A percentile compares a stretch with the other conserved stretches of the same genome.
phyloP scores from a whole-genome alignment of 331 rosid species.

The Spiraea crenata region DNA sequence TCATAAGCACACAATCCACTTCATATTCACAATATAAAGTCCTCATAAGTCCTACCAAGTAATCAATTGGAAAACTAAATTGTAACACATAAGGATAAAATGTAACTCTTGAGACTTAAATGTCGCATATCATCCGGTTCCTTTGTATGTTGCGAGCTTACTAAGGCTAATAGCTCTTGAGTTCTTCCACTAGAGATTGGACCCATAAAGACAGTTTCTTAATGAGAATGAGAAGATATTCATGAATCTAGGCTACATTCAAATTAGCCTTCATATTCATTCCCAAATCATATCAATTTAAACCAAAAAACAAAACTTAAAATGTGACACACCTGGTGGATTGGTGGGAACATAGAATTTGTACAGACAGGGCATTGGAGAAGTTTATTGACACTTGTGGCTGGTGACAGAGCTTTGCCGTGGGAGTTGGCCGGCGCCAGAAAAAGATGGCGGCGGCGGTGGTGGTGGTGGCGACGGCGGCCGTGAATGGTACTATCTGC shows the following conservation, averaged over 20 bases:
- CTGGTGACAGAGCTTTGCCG: conserved; percentile 13
- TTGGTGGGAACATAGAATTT: conserved; percentile 43
- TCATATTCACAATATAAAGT: too few species aligned
- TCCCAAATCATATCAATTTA: too few species aligned
- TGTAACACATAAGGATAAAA: too few species aligned
- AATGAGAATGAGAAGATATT: neutral
- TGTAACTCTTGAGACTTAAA: too few species aligned
- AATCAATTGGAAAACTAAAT: too few species aligned
- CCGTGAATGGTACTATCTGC: conserved; percentile 7
- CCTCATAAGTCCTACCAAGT: too few species aligned
- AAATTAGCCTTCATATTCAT: neutral
- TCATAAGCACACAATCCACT: too few species aligned
- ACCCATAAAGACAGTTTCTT: neutral
- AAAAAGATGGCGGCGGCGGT: neutral
- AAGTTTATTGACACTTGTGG: conserved; percentile 31
- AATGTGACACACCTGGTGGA: conserved; percentile 29
- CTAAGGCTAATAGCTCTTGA: too few species aligned
- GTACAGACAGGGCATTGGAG: conserved; percentile 38
- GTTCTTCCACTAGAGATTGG: neutral
- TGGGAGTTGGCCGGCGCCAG: conserved; percentile 5
- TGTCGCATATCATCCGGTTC: too few species aligned
- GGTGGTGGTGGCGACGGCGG: neutral
- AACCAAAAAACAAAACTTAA: neutral
- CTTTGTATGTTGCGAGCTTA: too few species aligned
- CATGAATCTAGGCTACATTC: neutral